These are phyloP conservation scores for Phytophthora niederhauseri DNA, from an alignment of 352 stramenopile species.

Conservation along the genomic window DNA sequence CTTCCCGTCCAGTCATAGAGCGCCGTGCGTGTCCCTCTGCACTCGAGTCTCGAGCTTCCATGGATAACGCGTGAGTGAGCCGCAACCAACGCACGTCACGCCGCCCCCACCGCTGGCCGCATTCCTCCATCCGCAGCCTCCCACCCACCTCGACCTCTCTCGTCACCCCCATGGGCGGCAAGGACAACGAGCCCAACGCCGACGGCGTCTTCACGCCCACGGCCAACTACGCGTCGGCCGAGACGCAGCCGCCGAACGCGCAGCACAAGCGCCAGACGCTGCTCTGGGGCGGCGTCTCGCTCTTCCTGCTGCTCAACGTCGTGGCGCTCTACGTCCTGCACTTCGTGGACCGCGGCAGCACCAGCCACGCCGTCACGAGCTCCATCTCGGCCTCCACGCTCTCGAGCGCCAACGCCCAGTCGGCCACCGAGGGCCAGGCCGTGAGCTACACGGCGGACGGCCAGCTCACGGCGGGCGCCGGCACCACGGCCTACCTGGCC, in stretches of 20 bases:
- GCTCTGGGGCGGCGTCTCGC: constrained; percentile 39
- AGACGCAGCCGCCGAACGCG: constrained; percentile 10
- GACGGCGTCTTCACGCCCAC: constrained; percentile 59
- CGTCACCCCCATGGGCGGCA: constrained; percentile 39
- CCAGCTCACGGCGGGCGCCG: constrained; percentile 58
- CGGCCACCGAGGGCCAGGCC: constrained; percentile 50
- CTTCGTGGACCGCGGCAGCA: constrained; percentile 68
- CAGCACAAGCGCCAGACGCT: constrained; percentile 43
- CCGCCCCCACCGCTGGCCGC: too few species aligned
- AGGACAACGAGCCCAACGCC: constrained; percentile 46
- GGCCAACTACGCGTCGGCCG: constrained; percentile 43
- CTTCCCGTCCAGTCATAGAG: constrained; percentile 27
- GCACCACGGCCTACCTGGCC: constrained; percentile 74
- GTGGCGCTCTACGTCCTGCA: constrained; percentile 85
- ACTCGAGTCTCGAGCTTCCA: not conserved
- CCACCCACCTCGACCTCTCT: not conserved
- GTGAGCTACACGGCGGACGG: constrained; percentile 67
- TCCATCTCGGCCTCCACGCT: constrained; percentile 47
- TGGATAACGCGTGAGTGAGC: not conserved
- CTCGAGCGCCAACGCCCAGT: constrained; percentile 27
- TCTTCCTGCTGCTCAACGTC: constrained; percentile 81
- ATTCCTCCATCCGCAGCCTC: constrained; percentile 26
- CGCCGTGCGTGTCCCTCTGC: constrained; percentile 9
- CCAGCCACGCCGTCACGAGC: constrained; percentile 36
- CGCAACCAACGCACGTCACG: not conserved